These are phyloP conservation scores for Neoboletus subvelutipes DNA, from an alignment of 768 basidiomycete genomes.

Conservation along the genomic window DNA sequence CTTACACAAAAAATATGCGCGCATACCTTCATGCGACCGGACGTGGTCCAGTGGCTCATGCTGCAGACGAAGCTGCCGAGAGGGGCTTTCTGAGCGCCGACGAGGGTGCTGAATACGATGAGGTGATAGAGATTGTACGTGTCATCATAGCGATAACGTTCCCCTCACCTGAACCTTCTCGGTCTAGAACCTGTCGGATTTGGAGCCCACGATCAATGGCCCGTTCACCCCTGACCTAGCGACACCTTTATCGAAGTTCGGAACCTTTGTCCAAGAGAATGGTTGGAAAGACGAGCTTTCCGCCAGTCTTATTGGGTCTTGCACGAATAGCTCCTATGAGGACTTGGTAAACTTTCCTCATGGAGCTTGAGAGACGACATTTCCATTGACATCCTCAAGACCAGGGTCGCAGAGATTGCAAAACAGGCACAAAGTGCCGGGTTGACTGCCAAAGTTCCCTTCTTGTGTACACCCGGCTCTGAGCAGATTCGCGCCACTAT, in stretches of 20 bases:
- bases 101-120: slow-evolving; percentile 88
- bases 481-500: slow-evolving; percentile 98
- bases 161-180: not conserved
- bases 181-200: slow-evolving; percentile 74
- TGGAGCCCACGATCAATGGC: slow-evolving; percentile 93
- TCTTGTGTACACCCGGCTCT: slow-evolving; percentile 86
- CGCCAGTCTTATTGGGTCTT: slow-evolving; percentile 94
- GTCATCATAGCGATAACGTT: not conserved
- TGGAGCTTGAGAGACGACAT: not conserved
- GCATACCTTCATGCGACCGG: slow-evolving; percentile 89
- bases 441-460: slow-evolving; percentile 78
- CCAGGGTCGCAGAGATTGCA: slow-evolving; percentile 88
- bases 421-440: slow-evolving; percentile 85
- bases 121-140: slow-evolving; percentile 88
- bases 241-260: slow-evolving; percentile 90
- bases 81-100: slow-evolving; percentile 82
- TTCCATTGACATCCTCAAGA: slow-evolving; percentile 44
- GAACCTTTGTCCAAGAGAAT: slow-evolving; percentile 72
- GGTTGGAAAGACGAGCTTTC: slow-evolving; percentile 94
- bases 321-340: slow-evolving; percentile 98
- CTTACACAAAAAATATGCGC: slow-evolving; percentile 89
- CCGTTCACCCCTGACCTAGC: slow-evolving; percentile 98
- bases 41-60: slow-evolving; percentile 78
- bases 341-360: slow-evolving; percentile 63
- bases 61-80: slow-evolving; percentile 81